Conservation (phyloP, 768 basidiomycete genomes). For the Lyophyllum decastes region DNA sequence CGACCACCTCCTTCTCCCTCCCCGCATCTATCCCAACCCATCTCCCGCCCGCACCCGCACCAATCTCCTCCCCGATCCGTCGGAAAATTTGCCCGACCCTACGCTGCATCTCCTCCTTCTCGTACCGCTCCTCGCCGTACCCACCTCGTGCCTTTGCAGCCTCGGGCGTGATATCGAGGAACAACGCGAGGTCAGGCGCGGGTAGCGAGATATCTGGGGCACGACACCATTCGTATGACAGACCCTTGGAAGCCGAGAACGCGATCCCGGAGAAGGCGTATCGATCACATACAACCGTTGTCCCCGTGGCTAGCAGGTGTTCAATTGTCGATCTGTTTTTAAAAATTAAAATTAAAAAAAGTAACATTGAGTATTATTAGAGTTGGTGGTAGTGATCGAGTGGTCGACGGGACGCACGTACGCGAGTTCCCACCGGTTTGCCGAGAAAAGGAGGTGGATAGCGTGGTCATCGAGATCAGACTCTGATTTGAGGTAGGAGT, state of each 20-base stretch:
- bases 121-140: slow-evolving; percentile 88
- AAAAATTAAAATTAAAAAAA: no score
- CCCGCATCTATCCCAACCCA: slow-evolving; percentile 70
- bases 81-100: slow-evolving; percentile 63
- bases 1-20: slow-evolving; percentile 46
- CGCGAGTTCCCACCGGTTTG: slow-evolving; percentile 97
- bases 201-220: slow-evolving; percentile 88
- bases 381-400: background rate
- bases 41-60: slow-evolving; percentile 15
- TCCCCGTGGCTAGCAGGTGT: slow-evolving; percentile 58
- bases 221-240: slow-evolving; percentile 83
- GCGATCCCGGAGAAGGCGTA: slow-evolving; percentile 98
- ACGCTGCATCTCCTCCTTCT: slow-evolving; percentile 74
- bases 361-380: background rate
- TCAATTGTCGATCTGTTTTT: slow-evolving; percentile 62
- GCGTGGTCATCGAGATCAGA: slow-evolving; percentile 89
- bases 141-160: slow-evolving; percentile 70
- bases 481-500: slow-evolving; percentile 83
- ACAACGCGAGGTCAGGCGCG: slow-evolving; percentile 84
- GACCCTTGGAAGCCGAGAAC: slow-evolving; percentile 72
- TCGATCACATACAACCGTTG: slow-evolving; percentile 83
- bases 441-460: slow-evolving; percentile 93
- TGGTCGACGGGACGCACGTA: slow-evolving; percentile 28
- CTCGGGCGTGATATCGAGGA: slow-evolving; percentile 80
- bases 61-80: slow-evolving; percentile 55